Percentiles rank a stretch among this genome's conserved stretches.
phyloP scores from a whole-genome alignment of 805 yeast genomes.

The Ogataea saltuana region DNA sequence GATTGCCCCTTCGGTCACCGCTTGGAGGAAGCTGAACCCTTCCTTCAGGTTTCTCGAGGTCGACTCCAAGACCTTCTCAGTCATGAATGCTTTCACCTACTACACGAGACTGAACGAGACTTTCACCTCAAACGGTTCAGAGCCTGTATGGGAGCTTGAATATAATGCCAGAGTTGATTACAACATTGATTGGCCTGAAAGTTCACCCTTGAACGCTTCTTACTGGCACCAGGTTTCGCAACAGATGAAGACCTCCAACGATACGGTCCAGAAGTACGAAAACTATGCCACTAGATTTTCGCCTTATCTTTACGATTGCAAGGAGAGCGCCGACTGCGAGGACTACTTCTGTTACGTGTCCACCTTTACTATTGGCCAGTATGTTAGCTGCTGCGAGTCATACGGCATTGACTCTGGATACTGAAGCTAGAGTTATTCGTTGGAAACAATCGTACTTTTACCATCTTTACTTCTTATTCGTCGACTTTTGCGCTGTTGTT shows the following conservation, averaged over 20 bases:
- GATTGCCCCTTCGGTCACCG: constrained; percentile 68
- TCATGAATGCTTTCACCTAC: constrained; percentile 60
- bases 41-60: constrained; percentile 73
- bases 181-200: constrained; percentile 57
- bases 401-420: constrained; percentile 6
- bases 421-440: not conserved
- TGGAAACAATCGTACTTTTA: no score
- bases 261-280: constrained; percentile 50
- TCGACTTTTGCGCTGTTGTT: not conserved
- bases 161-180: constrained; percentile 65
- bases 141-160: constrained; percentile 62
- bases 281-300: constrained; percentile 53
- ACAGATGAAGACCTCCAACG: constrained; percentile 43
- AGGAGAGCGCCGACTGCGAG: constrained; percentile 47
- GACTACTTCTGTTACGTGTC: constrained; percentile 44
- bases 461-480: not conserved
- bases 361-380: constrained; percentile 39
- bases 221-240: constrained; percentile 64
- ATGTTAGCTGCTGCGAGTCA: constrained; percentile 24
- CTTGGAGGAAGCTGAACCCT: constrained; percentile 60
- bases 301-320: constrained; percentile 55
- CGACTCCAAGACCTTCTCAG: constrained; percentile 58
- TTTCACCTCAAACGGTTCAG: constrained; percentile 51
- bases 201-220: constrained; percentile 63
- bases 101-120: constrained; percentile 62